phyloP scores from a whole-genome alignment of 1,139 yeast species.

The Suhomyces panamericanus region DNA sequence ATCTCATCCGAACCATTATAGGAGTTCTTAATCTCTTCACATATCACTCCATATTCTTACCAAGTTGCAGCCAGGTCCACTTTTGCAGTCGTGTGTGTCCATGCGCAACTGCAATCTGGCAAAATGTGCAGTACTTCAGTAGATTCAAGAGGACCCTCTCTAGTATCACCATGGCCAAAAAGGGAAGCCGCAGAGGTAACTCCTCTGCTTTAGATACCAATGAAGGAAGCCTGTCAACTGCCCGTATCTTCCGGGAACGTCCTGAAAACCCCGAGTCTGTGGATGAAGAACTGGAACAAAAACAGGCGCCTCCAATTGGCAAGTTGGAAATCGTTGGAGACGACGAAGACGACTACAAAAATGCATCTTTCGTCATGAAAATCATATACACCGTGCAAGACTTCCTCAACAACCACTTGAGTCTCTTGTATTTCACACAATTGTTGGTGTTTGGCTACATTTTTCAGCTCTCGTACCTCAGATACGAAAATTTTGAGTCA shows the following conservation, averaged over 20 bases:
- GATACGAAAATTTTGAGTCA: constrained; percentile 19
- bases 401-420: constrained; percentile 38
- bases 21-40: too few relatives aligned
- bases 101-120: too few relatives aligned
- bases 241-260: constrained; percentile 5
- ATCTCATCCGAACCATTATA: too few relatives aligned
- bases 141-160: not conserved
- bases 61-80: too few relatives aligned
- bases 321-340: constrained; percentile 1
- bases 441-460: constrained; percentile 32
- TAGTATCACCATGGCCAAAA: constrained; percentile 4
- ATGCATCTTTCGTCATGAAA: constrained; percentile 13
- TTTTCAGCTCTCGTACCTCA: constrained; percentile 32
- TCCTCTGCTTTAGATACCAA: not conserved
- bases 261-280: not conserved
- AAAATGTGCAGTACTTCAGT: too few relatives aligned
- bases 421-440: constrained; percentile 35
- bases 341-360: constrained; percentile 15
- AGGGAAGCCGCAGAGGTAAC: constrained; percentile 3
- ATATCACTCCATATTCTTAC: too few relatives aligned
- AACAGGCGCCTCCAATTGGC: not conserved
- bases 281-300: not conserved
- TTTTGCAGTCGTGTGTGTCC: too few relatives aligned
- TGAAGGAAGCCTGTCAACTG: constrained; percentile 13
- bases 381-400: constrained; percentile 38